A percentile compares a stretch with the other conserved stretches of the same genome.
These are phyloP conservation scores for Plectranthus barbatus DNA, from an alignment of 257 asterid species.

Conservation along the genomic window DNA sequence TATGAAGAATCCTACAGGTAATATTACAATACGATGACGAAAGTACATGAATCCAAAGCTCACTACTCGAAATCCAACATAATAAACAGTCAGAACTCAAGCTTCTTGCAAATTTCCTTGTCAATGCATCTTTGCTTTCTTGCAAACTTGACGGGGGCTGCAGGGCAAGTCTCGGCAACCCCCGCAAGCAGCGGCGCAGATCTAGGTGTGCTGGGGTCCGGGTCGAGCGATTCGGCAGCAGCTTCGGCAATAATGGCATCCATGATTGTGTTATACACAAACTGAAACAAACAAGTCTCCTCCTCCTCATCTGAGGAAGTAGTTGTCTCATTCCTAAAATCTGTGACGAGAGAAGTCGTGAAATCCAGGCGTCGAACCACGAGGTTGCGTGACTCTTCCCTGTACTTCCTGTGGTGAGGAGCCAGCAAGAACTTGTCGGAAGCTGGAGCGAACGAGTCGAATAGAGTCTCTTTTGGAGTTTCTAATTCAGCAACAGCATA, in stretches of 20 bases:
- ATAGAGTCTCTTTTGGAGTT: conserved; percentile 32
- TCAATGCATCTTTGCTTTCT: conserved; percentile 24
- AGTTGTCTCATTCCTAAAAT: not conserved
- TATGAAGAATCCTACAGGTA: conserved; percentile 1
- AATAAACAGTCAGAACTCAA: conserved; percentile 26
- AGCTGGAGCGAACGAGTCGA: conserved; percentile 57
- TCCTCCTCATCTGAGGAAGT: not conserved
- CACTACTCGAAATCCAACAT: not conserved
- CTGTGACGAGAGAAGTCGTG: not conserved
- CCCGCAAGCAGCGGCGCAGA: conserved; percentile 30
- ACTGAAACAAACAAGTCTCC: conserved; percentile 30
- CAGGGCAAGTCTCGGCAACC: conserved; percentile 45
- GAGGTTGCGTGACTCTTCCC: conserved; percentile 18
- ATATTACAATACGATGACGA: not conserved
- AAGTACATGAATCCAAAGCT: not conserved
- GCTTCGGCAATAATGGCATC: conserved; percentile 25
- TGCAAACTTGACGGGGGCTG: conserved; percentile 39
- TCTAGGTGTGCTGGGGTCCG: conserved; percentile 28
- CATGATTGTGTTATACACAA: conserved; percentile 27
- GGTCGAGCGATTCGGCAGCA: not conserved
- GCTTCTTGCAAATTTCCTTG: conserved; percentile 46
- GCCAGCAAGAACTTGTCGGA: no score
- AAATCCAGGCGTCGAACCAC: conserved; percentile 36
- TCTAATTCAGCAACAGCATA: not conserved
- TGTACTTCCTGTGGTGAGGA: conserved; percentile 26